Evolutionary conservation across 192 early-diverging fungal species (phyloP).

Genomic region (Linderina pennispora): DNA sequence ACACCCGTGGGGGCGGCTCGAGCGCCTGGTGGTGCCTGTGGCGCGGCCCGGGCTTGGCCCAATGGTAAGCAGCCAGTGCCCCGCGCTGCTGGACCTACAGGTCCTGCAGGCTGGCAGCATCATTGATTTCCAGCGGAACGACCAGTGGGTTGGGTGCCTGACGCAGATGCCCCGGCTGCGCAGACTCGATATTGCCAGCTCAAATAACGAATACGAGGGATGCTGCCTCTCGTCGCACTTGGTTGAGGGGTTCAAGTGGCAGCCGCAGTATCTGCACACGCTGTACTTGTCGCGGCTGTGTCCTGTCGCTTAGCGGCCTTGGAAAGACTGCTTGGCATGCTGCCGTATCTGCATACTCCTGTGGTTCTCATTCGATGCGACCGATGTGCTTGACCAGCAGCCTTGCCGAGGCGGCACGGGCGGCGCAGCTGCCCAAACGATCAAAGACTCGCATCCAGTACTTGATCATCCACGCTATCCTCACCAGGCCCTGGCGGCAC

Average conservation of each 20-base stretch:
- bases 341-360: constrained; percentile 32
- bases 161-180: constrained; percentile 8
- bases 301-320: constrained; percentile 8
- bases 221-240: constrained; percentile 20
- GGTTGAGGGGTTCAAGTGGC: constrained; percentile 15
- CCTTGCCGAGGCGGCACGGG: not conserved
- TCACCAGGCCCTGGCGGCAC: too few relatives aligned
- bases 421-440: not conserved
- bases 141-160: constrained; percentile 22
- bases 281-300: constrained; percentile 30
- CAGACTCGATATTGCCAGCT: constrained; percentile 36
- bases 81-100: constrained; percentile 7
- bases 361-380: constrained; percentile 36
- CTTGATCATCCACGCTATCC: constrained; percentile 32
- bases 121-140: constrained; percentile 19
- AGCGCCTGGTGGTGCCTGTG: constrained; percentile 21
- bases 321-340: constrained; percentile 9
- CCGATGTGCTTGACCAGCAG: too few relatives aligned
- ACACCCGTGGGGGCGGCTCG: constrained; percentile 7
- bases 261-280: constrained; percentile 13
- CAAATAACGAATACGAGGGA: constrained; percentile 41
- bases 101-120: constrained; percentile 22
- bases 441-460: constrained; percentile 9
- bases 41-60: constrained; percentile 13
- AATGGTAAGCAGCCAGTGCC: constrained; percentile 18